Base-by-base conservation (phyloP, 805 yeast species). In the Scheffersomyces stipitis region DNA sequence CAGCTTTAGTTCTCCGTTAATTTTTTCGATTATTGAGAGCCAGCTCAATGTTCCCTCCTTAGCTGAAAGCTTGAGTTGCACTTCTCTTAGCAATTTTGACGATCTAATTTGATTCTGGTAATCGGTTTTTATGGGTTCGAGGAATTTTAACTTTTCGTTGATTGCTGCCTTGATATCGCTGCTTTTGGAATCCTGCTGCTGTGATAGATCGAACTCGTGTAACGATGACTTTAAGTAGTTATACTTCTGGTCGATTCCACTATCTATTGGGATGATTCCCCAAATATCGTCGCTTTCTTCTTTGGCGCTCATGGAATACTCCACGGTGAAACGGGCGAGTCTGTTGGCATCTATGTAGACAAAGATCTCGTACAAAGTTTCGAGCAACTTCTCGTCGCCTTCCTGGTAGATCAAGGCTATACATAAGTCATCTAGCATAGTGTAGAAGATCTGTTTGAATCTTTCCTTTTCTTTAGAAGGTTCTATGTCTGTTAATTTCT, bases 371-470 rank as follows among this genome's bases (percentile, higher is more conserved):
- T 71, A 65, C 18, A 85, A 54, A 0, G 78, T 52, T 4, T 69
- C 63, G 4, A 81, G 66, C 1, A 83, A 64, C 4, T 70, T 60
- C 9, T 73, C 68, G 51, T 86, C 95, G 0, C 81, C 84, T 38
- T 81, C 87, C 15, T 79, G 78, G 54, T 83, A 83, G 24, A 77
- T 69, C 13, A 86, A 61, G 1, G 91, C 79, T 15, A 78, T 78
- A 3, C 78, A 61, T 40, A 89, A 62, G 52, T 86, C 91, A 36
- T 79, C 84, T 63, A 38, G 46, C 50, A 79, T 59, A 9, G 73
- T 58, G 40, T 72, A 73, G 27, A 58, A 74, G 33, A 60, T 52
- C 51, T 54, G 69, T 36, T 50, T 66, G 40, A 37, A 32, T 26
- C 45, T 46, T 35, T 43, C 36, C 40, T 54, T 20, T 49, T 45